These are phyloP conservation scores for Pseudogymnoascus sp. DNA, from an alignment of 2,329 filamentous ascomycete genomes.

Conservation along the genomic window DNA sequence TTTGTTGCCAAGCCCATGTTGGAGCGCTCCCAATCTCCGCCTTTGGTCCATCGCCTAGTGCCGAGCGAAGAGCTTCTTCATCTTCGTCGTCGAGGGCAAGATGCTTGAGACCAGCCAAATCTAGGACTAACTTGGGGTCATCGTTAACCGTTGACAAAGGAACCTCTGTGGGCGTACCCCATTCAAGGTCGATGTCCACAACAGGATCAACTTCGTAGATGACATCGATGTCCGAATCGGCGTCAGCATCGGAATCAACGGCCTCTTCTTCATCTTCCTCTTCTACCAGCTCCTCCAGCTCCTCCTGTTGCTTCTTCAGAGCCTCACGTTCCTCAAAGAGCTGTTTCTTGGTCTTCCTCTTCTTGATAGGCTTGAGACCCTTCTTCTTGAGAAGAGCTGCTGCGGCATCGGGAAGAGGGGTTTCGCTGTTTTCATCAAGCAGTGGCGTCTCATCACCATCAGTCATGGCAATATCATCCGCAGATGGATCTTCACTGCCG, in stretches of 20 bases:
- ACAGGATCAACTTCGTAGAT: constrained; percentile 33
- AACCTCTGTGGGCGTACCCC: constrained; percentile 51
- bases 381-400: constrained; percentile 50
- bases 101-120: constrained; percentile 65
- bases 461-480: constrained; percentile 40
- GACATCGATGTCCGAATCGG: constrained; percentile 29
- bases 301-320: constrained; percentile 13
- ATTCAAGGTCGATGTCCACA: constrained; percentile 43
- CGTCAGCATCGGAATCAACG: constrained; percentile 21
- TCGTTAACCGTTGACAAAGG: constrained; percentile 61
- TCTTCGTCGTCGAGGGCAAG: constrained; percentile 65
- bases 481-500: constrained; percentile 43
- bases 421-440: constrained; percentile 42
- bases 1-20: constrained; percentile 66
- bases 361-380: constrained; percentile 47
- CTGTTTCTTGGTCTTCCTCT: constrained; percentile 76
- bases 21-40: constrained; percentile 48
- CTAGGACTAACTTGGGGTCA: constrained; percentile 56
- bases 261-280: constrained; percentile 21
- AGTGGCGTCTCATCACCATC: constrained; percentile 45
- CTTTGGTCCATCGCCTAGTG: constrained; percentile 32
- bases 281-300: constrained; percentile 20
- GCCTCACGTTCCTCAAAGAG: constrained; percentile 51
- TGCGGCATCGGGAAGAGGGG: constrained; percentile 35
- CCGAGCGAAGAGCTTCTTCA: constrained; percentile 44